Evolutionary conservation across 2,329 filamentous ascomycete genomes (phyloP).

Genomic region (Pseudogymnoascus sp.): DNA sequence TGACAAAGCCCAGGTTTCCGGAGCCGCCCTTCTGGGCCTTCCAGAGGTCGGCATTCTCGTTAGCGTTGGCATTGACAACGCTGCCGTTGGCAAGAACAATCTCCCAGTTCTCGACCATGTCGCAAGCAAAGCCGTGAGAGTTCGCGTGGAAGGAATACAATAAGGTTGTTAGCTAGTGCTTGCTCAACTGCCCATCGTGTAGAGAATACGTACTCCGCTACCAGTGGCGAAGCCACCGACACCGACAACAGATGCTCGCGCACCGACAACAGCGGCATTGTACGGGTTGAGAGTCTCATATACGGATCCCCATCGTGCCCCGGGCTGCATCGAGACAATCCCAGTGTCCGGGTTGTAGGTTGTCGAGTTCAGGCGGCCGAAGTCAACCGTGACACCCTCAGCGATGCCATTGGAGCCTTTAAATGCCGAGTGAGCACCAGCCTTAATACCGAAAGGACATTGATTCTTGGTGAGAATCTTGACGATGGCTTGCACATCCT

Average conservation of each 20-base stretch:
- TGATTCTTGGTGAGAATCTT: slow-evolving; percentile 33
- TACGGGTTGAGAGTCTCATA: slow-evolving; percentile 28
- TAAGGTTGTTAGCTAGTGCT: slow-evolving; percentile 15
- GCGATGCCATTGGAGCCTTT: slow-evolving; percentile 38
- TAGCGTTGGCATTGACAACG: slow-evolving; percentile 38
- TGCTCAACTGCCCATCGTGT: slow-evolving; percentile 12
- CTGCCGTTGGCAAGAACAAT: slow-evolving; percentile 44
- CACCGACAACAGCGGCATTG: slow-evolving; percentile 29
- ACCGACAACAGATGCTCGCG: slow-evolving; percentile 29
- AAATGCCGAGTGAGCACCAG: slow-evolving; percentile 41
- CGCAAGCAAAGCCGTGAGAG: slow-evolving; percentile 40
- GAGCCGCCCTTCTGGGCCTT: slow-evolving; percentile 46
- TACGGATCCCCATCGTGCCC: slow-evolving; percentile 31
- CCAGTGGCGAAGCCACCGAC: slow-evolving; percentile 33
- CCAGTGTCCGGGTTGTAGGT: slow-evolving; percentile 21
- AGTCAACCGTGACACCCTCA: slow-evolving; percentile 39
- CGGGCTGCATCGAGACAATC: slow-evolving; percentile 28
- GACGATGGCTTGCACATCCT: slow-evolving; percentile 32
- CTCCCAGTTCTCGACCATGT: slow-evolving; percentile 41
- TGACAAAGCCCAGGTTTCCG: slow-evolving; percentile 48
- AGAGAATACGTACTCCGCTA: slow-evolving; percentile 24
- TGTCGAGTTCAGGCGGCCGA: slow-evolving; percentile 24
- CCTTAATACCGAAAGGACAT: slow-evolving; percentile 39
- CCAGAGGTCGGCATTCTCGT: slow-evolving; percentile 41
- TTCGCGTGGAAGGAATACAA: slow-evolving; percentile 31